Percentiles rank a stretch among this genome's conserved stretches.
Evolutionary conservation across 495 filamentous ascomycete genomes (phyloP).

Genomic region (Echria macrotheca): DNA sequence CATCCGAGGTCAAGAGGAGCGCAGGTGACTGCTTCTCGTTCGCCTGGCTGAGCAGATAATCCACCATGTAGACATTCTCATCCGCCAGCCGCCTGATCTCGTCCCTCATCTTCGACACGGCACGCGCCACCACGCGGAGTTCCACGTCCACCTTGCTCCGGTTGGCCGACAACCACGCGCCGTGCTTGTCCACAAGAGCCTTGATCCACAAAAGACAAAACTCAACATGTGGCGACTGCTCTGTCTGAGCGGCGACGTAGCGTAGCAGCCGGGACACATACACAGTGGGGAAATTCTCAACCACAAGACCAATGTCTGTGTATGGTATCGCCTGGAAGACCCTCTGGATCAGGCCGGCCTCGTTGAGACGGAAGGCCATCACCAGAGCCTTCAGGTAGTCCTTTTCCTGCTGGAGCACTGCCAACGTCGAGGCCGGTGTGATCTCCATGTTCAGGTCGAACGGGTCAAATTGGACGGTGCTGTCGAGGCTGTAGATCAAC

Average conservation of each 20-base stretch:
- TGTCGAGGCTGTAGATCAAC: conserved; percentile 85
- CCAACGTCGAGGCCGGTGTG: conserved; percentile 74
- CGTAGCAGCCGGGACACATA: conserved; percentile 78
- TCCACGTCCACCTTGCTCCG: conserved; percentile 70
- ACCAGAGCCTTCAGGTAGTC: conserved; percentile 88
- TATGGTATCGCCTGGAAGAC: conserved; percentile 83
- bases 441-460: conserved; percentile 93
- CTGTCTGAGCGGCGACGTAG: conserved; percentile 80
- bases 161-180: conserved; percentile 75
- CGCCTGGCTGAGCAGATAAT: conserved; percentile 61
- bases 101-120: conserved; percentile 67
- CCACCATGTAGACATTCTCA: conserved; percentile 78
- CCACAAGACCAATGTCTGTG: conserved; percentile 69
- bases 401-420: conserved; percentile 63
- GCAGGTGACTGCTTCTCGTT: conserved; percentile 14
- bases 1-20: conserved; percentile 17
- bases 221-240: conserved; percentile 86
- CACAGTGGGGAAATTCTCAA: conserved; percentile 72
- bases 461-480: conserved; percentile 77
- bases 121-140: conserved; percentile 70
- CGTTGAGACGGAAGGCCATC: conserved; percentile 94
- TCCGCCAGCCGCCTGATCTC: conserved; percentile 72
- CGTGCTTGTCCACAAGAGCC: conserved; percentile 74
- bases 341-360: conserved; percentile 64
- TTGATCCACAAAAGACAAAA: conserved; percentile 92